These are phyloP conservation scores for Parachaetomium inaequale DNA, from an alignment of 495 filamentous ascomycete genomes.

Conservation along the genomic window DNA sequence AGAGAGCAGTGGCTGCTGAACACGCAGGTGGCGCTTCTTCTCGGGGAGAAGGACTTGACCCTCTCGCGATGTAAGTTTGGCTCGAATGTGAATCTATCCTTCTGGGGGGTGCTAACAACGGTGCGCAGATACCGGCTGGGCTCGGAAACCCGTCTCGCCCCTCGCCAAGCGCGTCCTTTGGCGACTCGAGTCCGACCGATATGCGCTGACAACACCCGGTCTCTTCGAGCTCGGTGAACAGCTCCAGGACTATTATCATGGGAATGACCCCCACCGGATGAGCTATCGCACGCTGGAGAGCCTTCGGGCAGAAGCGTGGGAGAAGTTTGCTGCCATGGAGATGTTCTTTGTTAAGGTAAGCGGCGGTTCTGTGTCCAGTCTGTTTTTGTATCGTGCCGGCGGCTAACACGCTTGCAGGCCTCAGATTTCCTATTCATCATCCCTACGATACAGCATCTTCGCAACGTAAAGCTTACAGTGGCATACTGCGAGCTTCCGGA, in stretches of 20 bases:
- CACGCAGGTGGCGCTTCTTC: slow-evolving; percentile 66
- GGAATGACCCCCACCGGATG: slow-evolving; percentile 38
- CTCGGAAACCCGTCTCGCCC: slow-evolving; percentile 46
- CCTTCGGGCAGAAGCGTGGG: slow-evolving; percentile 43
- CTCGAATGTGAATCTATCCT: background rate
- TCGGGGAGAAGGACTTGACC: slow-evolving; percentile 72
- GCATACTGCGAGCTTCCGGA: slow-evolving; percentile 52
- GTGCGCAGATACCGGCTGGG: slow-evolving; percentile 63
- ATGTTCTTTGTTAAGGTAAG: slow-evolving; percentile 76
- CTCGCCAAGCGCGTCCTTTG: slow-evolving; percentile 49
- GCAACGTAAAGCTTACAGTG: slow-evolving; percentile 54
- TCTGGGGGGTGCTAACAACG: background rate
- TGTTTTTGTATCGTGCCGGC: background rate
- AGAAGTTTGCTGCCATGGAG: slow-evolving; percentile 52
- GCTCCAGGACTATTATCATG: slow-evolving; percentile 41
- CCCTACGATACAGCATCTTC: slow-evolving; percentile 65
- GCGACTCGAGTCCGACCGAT: slow-evolving; percentile 48
- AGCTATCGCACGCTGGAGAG: slow-evolving; percentile 36
- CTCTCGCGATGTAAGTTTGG: slow-evolving; percentile 64
- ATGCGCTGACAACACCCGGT: slow-evolving; percentile 43
- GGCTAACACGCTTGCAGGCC: slow-evolving; percentile 46
- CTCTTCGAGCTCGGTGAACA: slow-evolving; percentile 46
- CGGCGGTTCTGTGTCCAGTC: background rate
- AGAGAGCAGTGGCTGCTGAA: slow-evolving; percentile 74
- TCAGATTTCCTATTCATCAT: slow-evolving; percentile 73